Percentiles rank a stretch among this genome's conserved stretches.
These are phyloP conservation scores for Prunella vulgaris DNA, from an alignment of 257 asterid species.

Conservation along the genomic window DNA sequence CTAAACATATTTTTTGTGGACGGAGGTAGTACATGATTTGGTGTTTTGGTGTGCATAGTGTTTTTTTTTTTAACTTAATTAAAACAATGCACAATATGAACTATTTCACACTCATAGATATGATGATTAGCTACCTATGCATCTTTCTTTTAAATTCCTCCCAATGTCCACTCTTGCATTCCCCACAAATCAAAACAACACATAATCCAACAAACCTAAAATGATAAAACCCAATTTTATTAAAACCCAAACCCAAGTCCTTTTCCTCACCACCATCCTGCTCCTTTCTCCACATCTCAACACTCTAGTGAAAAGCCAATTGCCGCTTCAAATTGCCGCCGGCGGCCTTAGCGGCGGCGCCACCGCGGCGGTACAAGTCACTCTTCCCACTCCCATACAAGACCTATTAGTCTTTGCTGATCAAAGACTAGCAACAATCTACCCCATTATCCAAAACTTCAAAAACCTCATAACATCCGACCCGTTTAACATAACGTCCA, in stretches of 20 bases:
- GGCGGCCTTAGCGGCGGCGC: neutral
- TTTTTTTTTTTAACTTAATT: no score
- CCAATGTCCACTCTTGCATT: neutral
- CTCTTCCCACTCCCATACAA: conserved; percentile 2
- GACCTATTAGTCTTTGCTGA: conserved; percentile 43
- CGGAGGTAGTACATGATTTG: no score
- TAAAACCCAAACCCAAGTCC: neutral
- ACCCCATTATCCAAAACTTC: conserved; percentile 63
- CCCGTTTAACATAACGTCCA: conserved; percentile 52
- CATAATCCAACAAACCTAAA: no score
- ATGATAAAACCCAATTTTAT: neutral
- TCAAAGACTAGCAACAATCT: conserved; percentile 50
- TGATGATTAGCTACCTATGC: neutral
- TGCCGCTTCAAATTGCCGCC: neutral
- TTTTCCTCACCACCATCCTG: neutral
- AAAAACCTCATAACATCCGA: conserved; percentile 50
- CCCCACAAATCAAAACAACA: neutral
- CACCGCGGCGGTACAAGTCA: neutral
- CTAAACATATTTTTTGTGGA: no score
- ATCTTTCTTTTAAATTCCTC: neutral
- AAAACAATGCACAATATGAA: neutral
- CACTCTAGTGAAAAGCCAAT: neutral
- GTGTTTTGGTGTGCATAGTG: no score
- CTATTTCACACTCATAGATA: conserved; percentile 8
- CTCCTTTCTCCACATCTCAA: neutral